Conservation (phyloP, 2,329 filamentous ascomycete species). For the Dactylellina sp. region DNA sequence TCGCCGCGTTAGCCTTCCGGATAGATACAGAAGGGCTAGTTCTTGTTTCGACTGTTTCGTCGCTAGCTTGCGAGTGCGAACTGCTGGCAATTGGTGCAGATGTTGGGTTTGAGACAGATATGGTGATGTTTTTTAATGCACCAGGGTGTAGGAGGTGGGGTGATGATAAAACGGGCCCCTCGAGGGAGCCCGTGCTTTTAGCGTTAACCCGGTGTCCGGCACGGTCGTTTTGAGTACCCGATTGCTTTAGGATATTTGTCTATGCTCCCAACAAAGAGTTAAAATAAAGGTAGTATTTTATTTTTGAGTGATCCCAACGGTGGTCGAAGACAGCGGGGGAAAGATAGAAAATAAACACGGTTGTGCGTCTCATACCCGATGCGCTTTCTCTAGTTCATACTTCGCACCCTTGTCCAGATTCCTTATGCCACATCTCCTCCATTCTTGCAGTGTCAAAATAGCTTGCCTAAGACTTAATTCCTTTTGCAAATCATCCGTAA, state of each 20-base stretch:
- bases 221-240: constrained; percentile 65
- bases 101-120: constrained; percentile 52
- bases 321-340: neutral
- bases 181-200: constrained; percentile 46
- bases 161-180: constrained; percentile 51
- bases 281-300: constrained; percentile 27
- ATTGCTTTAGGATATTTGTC: constrained; percentile 55
- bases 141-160: constrained; percentile 50
- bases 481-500: constrained; percentile 86
- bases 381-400: constrained; percentile 88
- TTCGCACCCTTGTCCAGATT: constrained; percentile 88
- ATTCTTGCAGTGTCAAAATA: constrained; percentile 91
- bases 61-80: constrained; percentile 27
- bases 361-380: constrained; percentile 71
- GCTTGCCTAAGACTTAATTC: constrained; percentile 92
- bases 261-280: constrained; percentile 32
- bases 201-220: constrained; percentile 67
- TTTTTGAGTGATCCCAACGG: neutral
- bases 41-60: constrained; percentile 28
- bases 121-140: constrained; percentile 37
- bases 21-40: neutral
- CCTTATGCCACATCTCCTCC: constrained; percentile 85
- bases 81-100: constrained; percentile 49
- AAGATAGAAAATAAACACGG: constrained; percentile 25
- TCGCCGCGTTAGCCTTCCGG: constrained; percentile 48